Conservation (phyloP, 352 stramenopile genomes). For the Pythium phragmiticola region DNA sequence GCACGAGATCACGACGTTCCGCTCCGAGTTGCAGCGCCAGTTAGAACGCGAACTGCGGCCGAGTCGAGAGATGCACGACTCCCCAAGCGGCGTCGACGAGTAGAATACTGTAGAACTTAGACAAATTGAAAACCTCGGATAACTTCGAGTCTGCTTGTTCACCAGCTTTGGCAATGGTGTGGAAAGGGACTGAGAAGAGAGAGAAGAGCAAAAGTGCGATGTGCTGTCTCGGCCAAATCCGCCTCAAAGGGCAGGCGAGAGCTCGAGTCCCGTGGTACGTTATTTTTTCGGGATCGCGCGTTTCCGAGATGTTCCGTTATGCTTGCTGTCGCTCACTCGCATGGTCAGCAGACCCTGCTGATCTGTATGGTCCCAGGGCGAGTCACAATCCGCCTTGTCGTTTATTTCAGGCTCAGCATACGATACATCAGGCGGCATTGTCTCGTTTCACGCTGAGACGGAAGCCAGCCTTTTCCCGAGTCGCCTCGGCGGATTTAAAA, state of each 20-base stretch:
- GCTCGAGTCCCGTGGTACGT: not conserved
- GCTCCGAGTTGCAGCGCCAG: conserved; percentile 46
- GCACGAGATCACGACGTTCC: conserved; percentile 69
- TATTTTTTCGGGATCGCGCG: not conserved
- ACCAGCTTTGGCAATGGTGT: no score
- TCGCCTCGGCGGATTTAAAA: not conserved
- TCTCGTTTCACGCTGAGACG: not conserved
- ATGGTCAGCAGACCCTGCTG: not conserved
- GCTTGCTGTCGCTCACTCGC: not conserved
- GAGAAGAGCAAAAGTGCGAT: not conserved
- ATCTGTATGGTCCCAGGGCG: not conserved
- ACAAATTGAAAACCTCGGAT: no score
- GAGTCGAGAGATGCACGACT: no score
- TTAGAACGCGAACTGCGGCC: conserved; percentile 22
- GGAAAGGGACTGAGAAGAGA: no score
- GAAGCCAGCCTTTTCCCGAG: not conserved
- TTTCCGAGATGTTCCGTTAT: conserved; percentile 2
- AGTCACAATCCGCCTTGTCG: not conserved
- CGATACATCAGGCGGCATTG: not conserved
- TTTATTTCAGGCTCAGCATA: not conserved
- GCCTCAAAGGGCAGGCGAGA: conserved; percentile 2
- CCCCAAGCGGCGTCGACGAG: not conserved
- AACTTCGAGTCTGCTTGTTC: no score
- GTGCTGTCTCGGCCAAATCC: not conserved
- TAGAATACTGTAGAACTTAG: not conserved